Evolutionary conservation across 2,329 filamentous ascomycete species (phyloP), one percentile per base, ranked within the genome.

Genomic region (Aspergillus spinulosporus): DNA sequence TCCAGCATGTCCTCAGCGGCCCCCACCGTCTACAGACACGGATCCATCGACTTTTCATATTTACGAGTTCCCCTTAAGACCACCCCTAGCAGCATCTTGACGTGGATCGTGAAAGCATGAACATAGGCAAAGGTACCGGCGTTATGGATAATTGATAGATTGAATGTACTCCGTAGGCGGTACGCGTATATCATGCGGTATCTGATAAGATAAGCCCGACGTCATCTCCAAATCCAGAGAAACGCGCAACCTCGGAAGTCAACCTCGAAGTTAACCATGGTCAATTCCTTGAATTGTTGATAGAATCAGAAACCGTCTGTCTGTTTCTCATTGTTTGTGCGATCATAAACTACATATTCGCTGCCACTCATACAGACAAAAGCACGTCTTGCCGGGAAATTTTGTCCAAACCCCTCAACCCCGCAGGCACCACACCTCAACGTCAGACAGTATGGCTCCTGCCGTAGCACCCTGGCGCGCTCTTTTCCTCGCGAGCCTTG

Each of bases 381-480:
- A n/a, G 36, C 36, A 39, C 11, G 4, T 5, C 36, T 12, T 39
- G n/a, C 32, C 3, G 7, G 32, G 8, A 40, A 14, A n/a, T n/a
- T 40, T 15, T 7, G 14, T 26, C 44, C 21, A n/a, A 12, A 34
- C 14, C 14, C 31, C n/a, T 46, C 15, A 29, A 47, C 45, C 45
- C 45, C 45, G 45, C 45, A 47, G 14, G 4, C n/a, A 31, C 8
- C 44, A 34, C n/a, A n/a, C 29, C 11, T 14, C 4, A 4, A 45
- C 5, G 2, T 28, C 4, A 11, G 11, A 32, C 29, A 52, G 49
- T 55, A 61, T 61, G 56, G 15, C 60, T 28, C 48, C 39, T 5
- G 42, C 46, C 49, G 28, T 47, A 39, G 66, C 69, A 6, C 69
- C 70, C 43, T 72, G 69, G 69, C 68, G 65, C 52, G 34, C 64